Conservation (phyloP, 2,329 filamentous ascomycete genomes). For the Pseudogymnoascus sp. region DNA sequence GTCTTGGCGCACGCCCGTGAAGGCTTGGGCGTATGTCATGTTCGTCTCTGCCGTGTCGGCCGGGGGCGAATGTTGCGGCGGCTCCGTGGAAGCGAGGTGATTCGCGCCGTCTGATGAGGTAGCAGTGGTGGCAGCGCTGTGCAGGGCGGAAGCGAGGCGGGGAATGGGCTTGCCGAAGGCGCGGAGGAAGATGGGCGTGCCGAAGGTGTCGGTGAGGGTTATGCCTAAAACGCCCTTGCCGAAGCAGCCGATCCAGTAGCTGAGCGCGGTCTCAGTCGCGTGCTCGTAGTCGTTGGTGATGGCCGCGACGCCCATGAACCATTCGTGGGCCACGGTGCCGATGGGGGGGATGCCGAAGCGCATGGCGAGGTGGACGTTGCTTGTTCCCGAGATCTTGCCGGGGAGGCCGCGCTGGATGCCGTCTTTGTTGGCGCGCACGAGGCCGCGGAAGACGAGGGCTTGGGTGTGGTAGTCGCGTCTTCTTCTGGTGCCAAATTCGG, state of each 20-base stretch:
- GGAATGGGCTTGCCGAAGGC: constrained; percentile 67
- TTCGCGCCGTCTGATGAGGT: constrained; percentile 29
- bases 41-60: constrained; percentile 32
- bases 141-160: constrained; percentile 31
- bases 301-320: constrained; percentile 98
- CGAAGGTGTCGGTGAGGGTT: constrained; percentile 92
- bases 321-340: constrained; percentile 90
- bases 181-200: constrained; percentile 78
- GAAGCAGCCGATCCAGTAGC: constrained; percentile 87
- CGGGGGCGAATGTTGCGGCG: constrained; percentile 27
- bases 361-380: constrained; percentile 96
- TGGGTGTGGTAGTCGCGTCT: constrained; percentile 93
- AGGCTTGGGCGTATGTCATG: constrained; percentile 55
- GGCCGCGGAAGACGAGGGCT: constrained; percentile 77
- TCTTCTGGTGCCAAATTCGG: constrained; percentile 86
- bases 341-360: constrained; percentile 76
- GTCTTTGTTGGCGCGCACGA: constrained; percentile 70
- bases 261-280: constrained; percentile 75
- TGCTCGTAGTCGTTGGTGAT: constrained; percentile 76
- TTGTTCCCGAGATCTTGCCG: constrained; percentile 78
- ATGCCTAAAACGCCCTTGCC: constrained; percentile 77
- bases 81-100: constrained; percentile 32
- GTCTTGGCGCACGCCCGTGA: constrained; percentile 61
- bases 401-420: constrained; percentile 53
- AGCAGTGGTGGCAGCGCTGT: constrained; percentile 31